Percentiles rank a stretch among this genome's conserved stretches.
Evolutionary conservation across 2,329 filamentous ascomycete species (phyloP).

Genomic region (Claviceps quebecensis): DNA sequence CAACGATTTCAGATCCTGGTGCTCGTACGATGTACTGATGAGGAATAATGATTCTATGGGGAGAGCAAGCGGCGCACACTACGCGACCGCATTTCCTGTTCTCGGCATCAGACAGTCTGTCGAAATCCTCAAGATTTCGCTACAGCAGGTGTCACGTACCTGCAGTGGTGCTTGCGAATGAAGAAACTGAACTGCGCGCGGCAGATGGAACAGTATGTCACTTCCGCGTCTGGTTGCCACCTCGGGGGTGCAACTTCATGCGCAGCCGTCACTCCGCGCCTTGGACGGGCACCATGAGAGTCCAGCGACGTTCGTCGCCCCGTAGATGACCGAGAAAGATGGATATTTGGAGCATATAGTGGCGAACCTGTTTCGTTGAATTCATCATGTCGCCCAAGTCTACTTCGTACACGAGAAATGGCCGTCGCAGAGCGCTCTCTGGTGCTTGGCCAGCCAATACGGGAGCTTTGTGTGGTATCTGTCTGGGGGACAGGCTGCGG

Average conservation of each 20-base stretch:
- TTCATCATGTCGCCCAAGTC: background rate
- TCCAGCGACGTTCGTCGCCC: background rate
- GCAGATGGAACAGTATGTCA: constrained; percentile 75
- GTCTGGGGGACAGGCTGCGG: background rate
- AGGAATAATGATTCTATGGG: constrained; percentile 88
- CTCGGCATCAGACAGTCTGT: constrained; percentile 6
- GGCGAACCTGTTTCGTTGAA: background rate
- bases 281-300: background rate
- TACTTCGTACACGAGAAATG: background rate
- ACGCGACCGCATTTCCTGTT: constrained; percentile 78
- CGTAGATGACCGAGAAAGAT: background rate
- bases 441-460: background rate
- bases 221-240: constrained; percentile 84
- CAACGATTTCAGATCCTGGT: constrained; percentile 32
- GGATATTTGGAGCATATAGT: background rate
- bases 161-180: constrained; percentile 84
- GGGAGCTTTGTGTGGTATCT: background rate
- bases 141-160: constrained; percentile 28
- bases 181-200: constrained; percentile 66
- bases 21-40: constrained; percentile 83
- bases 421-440: background rate
- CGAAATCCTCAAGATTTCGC: background rate
- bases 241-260: constrained; percentile 47
- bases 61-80: constrained; percentile 80
- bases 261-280: background rate